Evolutionary conservation across 805 yeast species (phyloP).

Genomic region (Pichia eremophila): DNA sequence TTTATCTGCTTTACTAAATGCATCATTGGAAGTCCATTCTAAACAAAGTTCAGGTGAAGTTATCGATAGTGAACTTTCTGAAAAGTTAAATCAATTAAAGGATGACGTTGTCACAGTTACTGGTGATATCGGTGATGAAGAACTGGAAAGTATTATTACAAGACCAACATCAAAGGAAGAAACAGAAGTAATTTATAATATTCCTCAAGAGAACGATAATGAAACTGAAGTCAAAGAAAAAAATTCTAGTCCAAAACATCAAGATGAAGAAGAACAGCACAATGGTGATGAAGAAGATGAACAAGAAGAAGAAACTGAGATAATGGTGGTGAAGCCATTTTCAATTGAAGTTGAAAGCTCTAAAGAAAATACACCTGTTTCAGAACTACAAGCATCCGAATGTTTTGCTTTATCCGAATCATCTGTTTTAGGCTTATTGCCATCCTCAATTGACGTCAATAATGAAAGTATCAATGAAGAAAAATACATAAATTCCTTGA

Average conservation of each 20-base stretch:
- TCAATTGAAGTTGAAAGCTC: not conserved
- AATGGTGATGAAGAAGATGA: not conserved
- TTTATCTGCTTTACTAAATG: constrained; percentile 1
- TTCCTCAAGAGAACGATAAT: too few relatives aligned
- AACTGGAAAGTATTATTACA: not conserved
- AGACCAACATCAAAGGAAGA: not conserved
- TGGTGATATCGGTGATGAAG: not conserved
- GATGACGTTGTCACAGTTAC: constrained; percentile 1
- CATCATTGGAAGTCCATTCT: constrained; percentile 1
- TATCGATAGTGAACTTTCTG: constrained; percentile 7
- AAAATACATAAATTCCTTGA: constrained; percentile 1
- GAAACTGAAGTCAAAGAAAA: not conserved
- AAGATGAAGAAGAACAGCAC: too few relatives aligned
- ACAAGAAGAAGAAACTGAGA: not conserved
- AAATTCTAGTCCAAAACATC: too few relatives aligned
- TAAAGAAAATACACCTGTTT: not conserved
- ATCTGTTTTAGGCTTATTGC: not conserved
- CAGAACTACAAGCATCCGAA: not conserved
- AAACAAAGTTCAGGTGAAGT: constrained; percentile 6
- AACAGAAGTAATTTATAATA: too few relatives aligned
- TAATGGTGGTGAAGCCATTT: constrained; percentile 5
- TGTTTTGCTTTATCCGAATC: constrained; percentile 4
- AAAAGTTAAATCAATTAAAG: constrained; percentile 1
- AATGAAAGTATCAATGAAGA: not conserved
- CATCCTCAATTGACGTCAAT: not conserved